Evolutionary conservation across 1,284 basidiomycete genomes (phyloP), one percentile per base, ranked within the genome.

Genomic region (Inonotus obliquus): DNA sequence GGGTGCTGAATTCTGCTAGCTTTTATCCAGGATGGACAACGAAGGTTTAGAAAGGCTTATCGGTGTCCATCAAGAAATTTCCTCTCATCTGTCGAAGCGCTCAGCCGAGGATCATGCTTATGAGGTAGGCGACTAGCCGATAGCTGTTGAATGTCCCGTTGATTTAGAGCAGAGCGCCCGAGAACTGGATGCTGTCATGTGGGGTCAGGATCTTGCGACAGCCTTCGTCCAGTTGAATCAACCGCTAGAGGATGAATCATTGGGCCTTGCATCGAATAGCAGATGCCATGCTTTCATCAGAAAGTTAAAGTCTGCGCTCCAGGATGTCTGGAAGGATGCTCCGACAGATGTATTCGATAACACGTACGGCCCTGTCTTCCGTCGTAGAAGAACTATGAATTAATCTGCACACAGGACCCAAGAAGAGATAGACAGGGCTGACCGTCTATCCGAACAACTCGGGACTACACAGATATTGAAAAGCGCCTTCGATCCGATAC

Each of bases 31-130:
- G 11, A 68, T 78, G 11, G 80, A 86, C 66, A 54, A 76, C 11
- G 78, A 81, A 38, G 79, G 79, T 25, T 72, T 94, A 0, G 79
- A 84, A 17, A 77, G 73, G 39, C 76, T 95, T 7, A 73, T 87
- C 11, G 69, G 73, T 1, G 81, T 81, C 17, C 89, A 92, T 73
- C 76, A 81, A 67, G 79, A 85, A 61, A 78, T 94, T 4, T 81
- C 82, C 2, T 75, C 77, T 14, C 84, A 91, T 74, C 73, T 92
- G 14, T 76, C 77, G 59, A 90, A 87, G 66, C 79, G 85, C 45
- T 82, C 89, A 23, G 80, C 83, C 0, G 86, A 91, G 65, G 91
- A 92, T 68, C 89, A 89, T 69, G 86, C 89, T 1, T 91, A 85
- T 66, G 85, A 90, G 70, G 90, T 90, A 65, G 65, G 83, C 68